phyloP scores from a whole-genome alignment of 805 yeast genomes.

The Debaryomyces hansenii region DNA sequence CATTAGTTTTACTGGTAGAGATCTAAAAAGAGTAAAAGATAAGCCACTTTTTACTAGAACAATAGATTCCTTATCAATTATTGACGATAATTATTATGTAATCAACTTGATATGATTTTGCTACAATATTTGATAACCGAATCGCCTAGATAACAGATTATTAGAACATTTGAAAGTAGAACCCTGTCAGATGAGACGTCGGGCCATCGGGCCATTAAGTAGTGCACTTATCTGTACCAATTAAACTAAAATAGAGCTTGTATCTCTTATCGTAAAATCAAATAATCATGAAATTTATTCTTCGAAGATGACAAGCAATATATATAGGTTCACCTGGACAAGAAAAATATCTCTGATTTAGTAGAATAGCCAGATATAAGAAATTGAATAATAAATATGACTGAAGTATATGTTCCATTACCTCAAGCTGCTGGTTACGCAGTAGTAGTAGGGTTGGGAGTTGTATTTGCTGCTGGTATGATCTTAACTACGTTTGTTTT shows the following conservation, averaged over 20 bases:
- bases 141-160: background rate
- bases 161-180: too few species aligned
- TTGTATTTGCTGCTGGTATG: slow-evolving; percentile 78
- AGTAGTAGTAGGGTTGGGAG: slow-evolving; percentile 84
- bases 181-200: too few species aligned
- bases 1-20: too few species aligned
- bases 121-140: background rate
- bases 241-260: too few species aligned
- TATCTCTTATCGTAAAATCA: too few species aligned
- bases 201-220: too few species aligned
- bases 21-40: too few species aligned
- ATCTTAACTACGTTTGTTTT: slow-evolving; percentile 68
- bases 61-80: background rate
- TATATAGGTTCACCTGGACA: too few species aligned
- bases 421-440: slow-evolving; percentile 87
- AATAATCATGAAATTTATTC: too few species aligned
- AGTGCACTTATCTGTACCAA: too few species aligned
- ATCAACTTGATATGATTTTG: background rate
- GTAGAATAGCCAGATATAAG: background rate
- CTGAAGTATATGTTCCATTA: slow-evolving; percentile 28
- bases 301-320: too few species aligned
- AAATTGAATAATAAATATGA: background rate
- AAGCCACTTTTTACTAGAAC: background rate
- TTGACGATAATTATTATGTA: background rate
- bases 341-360: too few species aligned